Evolutionary conservation across 169 alveolate genomes (phyloP), one percentile per base, ranked within the genome.

Genomic region (Plasmodium gallinaceum): DNA sequence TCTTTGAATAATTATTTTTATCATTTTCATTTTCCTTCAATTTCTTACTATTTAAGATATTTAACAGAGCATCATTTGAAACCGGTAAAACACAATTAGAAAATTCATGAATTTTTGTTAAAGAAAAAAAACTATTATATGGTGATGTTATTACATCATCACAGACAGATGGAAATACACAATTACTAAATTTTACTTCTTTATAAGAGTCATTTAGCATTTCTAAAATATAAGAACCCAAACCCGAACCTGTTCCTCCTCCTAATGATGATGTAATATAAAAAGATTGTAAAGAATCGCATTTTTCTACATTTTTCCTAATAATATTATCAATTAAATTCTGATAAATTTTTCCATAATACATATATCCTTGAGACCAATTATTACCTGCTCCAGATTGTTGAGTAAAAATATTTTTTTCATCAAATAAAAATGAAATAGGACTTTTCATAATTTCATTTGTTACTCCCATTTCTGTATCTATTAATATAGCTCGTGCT

Each of bases 181-280:
- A 94, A 87, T 96, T 96, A 90, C 97, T 88, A 86, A 96, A 97
- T 57, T 74, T 86, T 37, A 97, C 94, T 80, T 96, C 97, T 2
- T 96, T 96, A 72, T 96, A 98, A 39, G 92, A 89, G 70, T 97
- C 99, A 39, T 93, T 96, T 43, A 97, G 69, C 87, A 96, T 85
- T 88, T 96, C 97, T 61, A 98, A 92, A 52, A 97, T 93, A 91
- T 96, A 98, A 48, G 98, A 95, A 42, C 99, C 99, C 60, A 98
- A 91, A 0, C 99, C 99, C 18, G 99, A 95, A 7, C 99, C 99
- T 26, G 99, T 98, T n/a, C 99, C 99, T 18, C 99, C 99, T 12
- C 99, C 99, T 22, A 98, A 95, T 2, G 99, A 98, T 76, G 98
- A 99, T 43, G 98, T 94, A 26, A 98, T 92, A 88, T 97, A 93